These are phyloP conservation scores for Phialemoniopsis sp. DNA, from an alignment of 2,329 filamentous ascomycete species.

Conservation along the genomic window DNA sequence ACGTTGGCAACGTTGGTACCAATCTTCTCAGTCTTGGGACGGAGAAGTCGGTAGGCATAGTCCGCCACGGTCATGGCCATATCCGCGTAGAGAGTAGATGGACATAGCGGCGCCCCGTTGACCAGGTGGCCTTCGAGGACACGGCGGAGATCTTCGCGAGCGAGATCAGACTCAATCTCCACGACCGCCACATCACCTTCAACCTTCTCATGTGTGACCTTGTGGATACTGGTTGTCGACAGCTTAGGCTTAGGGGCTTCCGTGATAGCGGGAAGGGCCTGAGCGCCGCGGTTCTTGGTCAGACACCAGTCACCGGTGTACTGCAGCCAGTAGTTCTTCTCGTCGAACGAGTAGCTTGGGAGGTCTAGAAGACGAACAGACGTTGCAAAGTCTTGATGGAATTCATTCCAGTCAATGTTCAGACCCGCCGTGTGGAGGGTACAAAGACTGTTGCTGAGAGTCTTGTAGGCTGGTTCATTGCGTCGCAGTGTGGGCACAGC, in stretches of 20 bases:
- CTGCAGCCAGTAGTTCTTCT: slow-evolving; percentile 66
- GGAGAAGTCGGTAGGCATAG: slow-evolving; percentile 62
- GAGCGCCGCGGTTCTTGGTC: slow-evolving; percentile 55
- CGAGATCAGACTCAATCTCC: slow-evolving; percentile 63
- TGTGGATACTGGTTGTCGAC: slow-evolving; percentile 62
- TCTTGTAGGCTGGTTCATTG: slow-evolving; percentile 61
- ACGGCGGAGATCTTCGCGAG: slow-evolving; percentile 57
- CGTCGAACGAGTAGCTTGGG: slow-evolving; percentile 68
- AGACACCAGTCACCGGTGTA: slow-evolving; percentile 68
- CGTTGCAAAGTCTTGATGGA: slow-evolving; percentile 45
- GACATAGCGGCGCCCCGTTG: slow-evolving; percentile 62
- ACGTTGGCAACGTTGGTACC: slow-evolving; percentile 63
- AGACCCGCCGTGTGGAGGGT: slow-evolving; percentile 58
- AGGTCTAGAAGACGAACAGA: slow-evolving; percentile 51
- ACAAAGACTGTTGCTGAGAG: slow-evolving; percentile 52
- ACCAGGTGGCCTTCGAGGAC: slow-evolving; percentile 63
- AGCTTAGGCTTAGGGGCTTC: slow-evolving; percentile 49
- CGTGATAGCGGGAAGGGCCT: slow-evolving; percentile 28
- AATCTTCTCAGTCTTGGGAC: slow-evolving; percentile 49
- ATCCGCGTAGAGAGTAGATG: slow-evolving; percentile 50
- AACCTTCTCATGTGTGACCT: slow-evolving; percentile 58
- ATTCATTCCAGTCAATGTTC: slow-evolving; percentile 67
- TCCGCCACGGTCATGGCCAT: slow-evolving; percentile 54
- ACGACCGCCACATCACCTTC: slow-evolving; percentile 55
- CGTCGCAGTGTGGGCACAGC: slow-evolving; percentile 59